Conservation (phyloP, 2,329 filamentous ascomycete genomes). For the Cladosporium sp. region DNA sequence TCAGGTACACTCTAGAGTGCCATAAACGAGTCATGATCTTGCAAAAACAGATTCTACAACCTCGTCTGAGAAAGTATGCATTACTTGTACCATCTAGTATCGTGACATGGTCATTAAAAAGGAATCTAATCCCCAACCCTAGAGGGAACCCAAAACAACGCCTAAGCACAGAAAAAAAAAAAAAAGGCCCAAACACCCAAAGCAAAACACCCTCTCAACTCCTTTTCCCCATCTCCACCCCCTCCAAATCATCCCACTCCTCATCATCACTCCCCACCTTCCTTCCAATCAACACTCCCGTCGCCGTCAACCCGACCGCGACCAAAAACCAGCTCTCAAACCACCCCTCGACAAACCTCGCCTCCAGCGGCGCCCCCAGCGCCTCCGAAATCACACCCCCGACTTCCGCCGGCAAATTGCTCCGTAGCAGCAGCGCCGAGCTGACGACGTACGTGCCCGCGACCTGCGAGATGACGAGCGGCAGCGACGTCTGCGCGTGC, state of each 20-base stretch:
- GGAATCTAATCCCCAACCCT: too few relatives aligned
- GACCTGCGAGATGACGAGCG: constrained; percentile 73
- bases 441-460: constrained; percentile 81
- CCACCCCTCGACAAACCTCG: constrained; percentile 70
- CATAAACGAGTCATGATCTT: too few relatives aligned
- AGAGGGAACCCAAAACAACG: too few relatives aligned
- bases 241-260: constrained; percentile 36
- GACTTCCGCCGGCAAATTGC: constrained; percentile 71
- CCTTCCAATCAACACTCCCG: constrained; percentile 67
- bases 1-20: too few relatives aligned
- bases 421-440: constrained; percentile 67
- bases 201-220: neutral
- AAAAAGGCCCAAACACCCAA: neutral
- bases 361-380: constrained; percentile 67
- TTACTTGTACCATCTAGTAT: too few relatives aligned
- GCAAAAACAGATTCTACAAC: too few relatives aligned
- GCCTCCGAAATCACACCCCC: constrained; percentile 72
- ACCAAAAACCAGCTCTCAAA: constrained; percentile 82
- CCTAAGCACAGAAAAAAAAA: too few relatives aligned
- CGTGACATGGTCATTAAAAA: too few relatives aligned
- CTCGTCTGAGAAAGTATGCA: too few relatives aligned
- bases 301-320: constrained; percentile 58
- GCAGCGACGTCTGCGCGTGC: constrained; percentile 70
- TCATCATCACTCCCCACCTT: constrained; percentile 45
- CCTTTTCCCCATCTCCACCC: constrained; percentile 61